Percentiles rank a stretch among this genome's conserved stretches.
Evolutionary conservation across 2,329 filamentous ascomycete genomes (phyloP).

Genomic region (Pseudopithomyces chartarum): DNA sequence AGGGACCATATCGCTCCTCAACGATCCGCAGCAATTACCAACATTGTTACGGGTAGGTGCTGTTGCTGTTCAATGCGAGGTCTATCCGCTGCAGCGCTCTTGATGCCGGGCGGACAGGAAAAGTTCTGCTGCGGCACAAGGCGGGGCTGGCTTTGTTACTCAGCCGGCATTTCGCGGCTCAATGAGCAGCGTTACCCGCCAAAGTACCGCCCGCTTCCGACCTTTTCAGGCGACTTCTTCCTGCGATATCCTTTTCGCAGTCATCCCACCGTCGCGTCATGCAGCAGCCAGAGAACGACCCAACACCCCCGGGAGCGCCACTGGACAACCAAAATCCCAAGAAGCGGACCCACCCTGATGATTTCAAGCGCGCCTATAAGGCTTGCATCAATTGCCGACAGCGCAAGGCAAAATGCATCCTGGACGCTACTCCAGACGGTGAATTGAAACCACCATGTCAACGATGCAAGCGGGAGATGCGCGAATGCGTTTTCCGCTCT

Average conservation of each 20-base stretch:
- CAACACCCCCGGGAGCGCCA: background rate
- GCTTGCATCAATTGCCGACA: conserved; percentile 59
- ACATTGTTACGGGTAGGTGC: too few species aligned
- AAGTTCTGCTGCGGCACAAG: conserved; percentile 1
- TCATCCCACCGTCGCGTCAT: conserved; percentile 13
- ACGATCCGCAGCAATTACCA: too few species aligned
- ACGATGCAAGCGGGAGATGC: conserved; percentile 57
- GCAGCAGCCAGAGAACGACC: conserved; percentile 6
- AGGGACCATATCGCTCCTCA: too few species aligned
- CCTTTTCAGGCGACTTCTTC: conserved; percentile 2
- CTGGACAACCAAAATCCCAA: conserved; percentile 4
- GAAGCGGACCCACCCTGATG: conserved; percentile 45
- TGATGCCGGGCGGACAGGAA: background rate
- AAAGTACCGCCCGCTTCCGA: conserved; percentile 8
- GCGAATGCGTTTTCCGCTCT: conserved; percentile 54
- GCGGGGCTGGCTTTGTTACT: background rate
- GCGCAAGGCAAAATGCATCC: conserved; percentile 58
- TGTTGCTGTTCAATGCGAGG: too few species aligned
- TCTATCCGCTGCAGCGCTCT: background rate
- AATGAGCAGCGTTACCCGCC: background rate
- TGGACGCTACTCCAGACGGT: conserved; percentile 48
- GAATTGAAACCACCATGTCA: conserved; percentile 51
- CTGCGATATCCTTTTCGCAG: conserved; percentile 14
- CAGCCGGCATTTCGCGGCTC: conserved; percentile 9
- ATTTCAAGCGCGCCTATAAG: conserved; percentile 60